Conservation (phyloP, 2,329 filamentous ascomycete genomes). For the Neocucurbitaria cava region DNA sequence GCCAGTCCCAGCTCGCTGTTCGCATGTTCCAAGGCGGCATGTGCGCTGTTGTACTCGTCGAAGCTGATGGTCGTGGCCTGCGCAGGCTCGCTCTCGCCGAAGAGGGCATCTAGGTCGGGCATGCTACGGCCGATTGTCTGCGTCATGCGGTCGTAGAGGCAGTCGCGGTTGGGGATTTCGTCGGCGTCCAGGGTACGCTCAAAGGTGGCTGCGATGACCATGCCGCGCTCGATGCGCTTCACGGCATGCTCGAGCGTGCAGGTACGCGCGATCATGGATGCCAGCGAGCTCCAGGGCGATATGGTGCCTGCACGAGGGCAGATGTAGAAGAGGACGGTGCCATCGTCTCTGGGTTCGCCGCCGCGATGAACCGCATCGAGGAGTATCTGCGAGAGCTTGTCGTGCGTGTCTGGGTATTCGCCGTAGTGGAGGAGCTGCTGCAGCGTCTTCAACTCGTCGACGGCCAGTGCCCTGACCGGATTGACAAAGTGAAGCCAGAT, state of each 20-base stretch:
- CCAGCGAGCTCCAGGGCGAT: conserved; percentile 97
- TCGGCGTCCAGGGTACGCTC: conserved; percentile 60
- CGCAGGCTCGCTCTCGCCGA: conserved; percentile 70
- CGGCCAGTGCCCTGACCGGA: conserved; percentile 47
- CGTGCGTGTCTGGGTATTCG: conserved; percentile 56
- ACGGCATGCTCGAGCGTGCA: conserved; percentile 78
- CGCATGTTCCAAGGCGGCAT: conserved; percentile 78
- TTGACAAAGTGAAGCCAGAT: conserved; percentile 61
- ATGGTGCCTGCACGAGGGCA: conserved; percentile 81
- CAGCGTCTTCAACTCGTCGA: conserved; percentile 59
- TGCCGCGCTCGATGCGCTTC: conserved; percentile 84
- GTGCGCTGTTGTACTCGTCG: conserved; percentile 67
- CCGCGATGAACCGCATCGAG: conserved; percentile 58
- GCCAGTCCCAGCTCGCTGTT: conserved; percentile 86
- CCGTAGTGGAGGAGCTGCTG: conserved; percentile 69
- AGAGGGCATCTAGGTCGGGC: conserved; percentile 78
- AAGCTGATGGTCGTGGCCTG: conserved; percentile 78
- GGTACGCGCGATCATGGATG: conserved; percentile 90
- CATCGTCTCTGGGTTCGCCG: conserved; percentile 58
- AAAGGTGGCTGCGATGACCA: conserved; percentile 73
- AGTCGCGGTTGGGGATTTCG: conserved; percentile 68
- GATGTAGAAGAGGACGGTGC: conserved; percentile 71
- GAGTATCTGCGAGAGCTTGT: conserved; percentile 53
- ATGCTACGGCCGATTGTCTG: conserved; percentile 73
- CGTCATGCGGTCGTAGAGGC: conserved; percentile 94